These are phyloP conservation scores for Candida tunisiensis DNA, from an alignment of 1,139 yeast species.

Conservation along the genomic window DNA sequence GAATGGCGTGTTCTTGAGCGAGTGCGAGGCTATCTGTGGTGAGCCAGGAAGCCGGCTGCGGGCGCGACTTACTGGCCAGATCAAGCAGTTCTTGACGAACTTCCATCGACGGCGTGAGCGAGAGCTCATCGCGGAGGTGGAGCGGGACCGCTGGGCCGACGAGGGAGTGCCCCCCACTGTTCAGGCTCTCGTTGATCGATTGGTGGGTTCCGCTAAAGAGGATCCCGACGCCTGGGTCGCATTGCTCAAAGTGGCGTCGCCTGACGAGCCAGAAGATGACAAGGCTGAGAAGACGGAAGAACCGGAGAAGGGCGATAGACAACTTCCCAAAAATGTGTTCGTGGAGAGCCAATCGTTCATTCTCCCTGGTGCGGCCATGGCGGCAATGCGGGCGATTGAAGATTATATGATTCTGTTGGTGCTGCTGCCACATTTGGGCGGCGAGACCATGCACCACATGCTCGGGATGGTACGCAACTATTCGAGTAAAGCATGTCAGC, in stretches of 20 bases:
- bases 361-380: conserved; percentile 19
- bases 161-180: conserved; percentile 29
- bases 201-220: conserved; percentile 32
- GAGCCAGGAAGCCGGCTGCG: conserved; percentile 45
- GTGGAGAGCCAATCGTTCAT: conserved; percentile 22
- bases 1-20: conserved; percentile 54
- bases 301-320: conserved; percentile 3
- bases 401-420: conserved; percentile 34
- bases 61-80: conserved; percentile 51
- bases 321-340: conserved; percentile 14
- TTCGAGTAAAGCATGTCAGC: conserved; percentile 40
- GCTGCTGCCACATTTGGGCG: conserved; percentile 32
- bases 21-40: conserved; percentile 77
- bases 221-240: conserved; percentile 35
- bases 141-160: conserved; percentile 71
- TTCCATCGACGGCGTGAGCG: conserved; percentile 37
- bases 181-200: conserved; percentile 38
- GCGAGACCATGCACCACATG: conserved; percentile 21
- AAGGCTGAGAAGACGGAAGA: neutral
- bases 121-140: conserved; percentile 32
- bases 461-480: conserved; percentile 34
- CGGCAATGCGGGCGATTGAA: conserved; percentile 24
- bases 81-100: conserved; percentile 39
- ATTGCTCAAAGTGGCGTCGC: conserved; percentile 1
- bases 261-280: neutral